Evolutionary conservation across 768 basidiomycete genomes (phyloP).

Genomic region (Tricholoma furcatifolium): DNA sequence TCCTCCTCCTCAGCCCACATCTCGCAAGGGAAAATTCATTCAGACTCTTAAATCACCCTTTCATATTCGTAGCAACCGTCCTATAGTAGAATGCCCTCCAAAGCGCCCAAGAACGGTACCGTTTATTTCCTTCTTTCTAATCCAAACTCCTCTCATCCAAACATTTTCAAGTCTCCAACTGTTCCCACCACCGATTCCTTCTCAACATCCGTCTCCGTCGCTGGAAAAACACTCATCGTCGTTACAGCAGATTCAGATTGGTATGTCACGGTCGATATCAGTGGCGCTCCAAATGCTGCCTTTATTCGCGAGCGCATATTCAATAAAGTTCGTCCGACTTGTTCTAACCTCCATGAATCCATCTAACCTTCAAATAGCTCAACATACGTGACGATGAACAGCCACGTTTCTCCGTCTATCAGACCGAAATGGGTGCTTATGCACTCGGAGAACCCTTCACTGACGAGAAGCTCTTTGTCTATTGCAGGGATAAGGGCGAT

Average conservation of each 20-base stretch:
- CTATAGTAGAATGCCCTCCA: constrained; percentile 16
- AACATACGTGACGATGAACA: constrained; percentile 80
- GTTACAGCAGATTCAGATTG: constrained; percentile 80
- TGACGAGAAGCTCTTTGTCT: constrained; percentile 66
- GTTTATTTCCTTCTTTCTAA: constrained; percentile 20
- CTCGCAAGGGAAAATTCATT: constrained; percentile 33
- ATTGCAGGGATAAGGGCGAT: constrained; percentile 76
- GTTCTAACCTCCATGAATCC: constrained; percentile 6
- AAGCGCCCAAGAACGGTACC: constrained; percentile 36
- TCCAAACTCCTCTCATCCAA: constrained; percentile 14
- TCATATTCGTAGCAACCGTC: constrained; percentile 24
- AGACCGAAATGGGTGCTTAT: constrained; percentile 80
- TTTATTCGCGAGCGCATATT: constrained; percentile 81
- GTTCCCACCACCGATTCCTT: constrained; percentile 34
- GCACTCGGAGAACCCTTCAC: constrained; percentile 73
- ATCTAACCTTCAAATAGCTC: constrained; percentile 43
- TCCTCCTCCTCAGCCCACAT: constrained; percentile 20
- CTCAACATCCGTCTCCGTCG: constrained; percentile 27
- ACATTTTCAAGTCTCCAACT: constrained; percentile 36
- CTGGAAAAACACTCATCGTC: constrained; percentile 52
- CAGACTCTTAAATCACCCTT: constrained; percentile 32
- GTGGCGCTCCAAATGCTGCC: constrained; percentile 58
- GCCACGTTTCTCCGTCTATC: constrained; percentile 74
- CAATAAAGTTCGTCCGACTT: constrained; percentile 54
- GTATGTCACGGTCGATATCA: constrained; percentile 71